Conservation (phyloP, 352 stramenopile species). For the Phytopythium kandeliae region DNA sequence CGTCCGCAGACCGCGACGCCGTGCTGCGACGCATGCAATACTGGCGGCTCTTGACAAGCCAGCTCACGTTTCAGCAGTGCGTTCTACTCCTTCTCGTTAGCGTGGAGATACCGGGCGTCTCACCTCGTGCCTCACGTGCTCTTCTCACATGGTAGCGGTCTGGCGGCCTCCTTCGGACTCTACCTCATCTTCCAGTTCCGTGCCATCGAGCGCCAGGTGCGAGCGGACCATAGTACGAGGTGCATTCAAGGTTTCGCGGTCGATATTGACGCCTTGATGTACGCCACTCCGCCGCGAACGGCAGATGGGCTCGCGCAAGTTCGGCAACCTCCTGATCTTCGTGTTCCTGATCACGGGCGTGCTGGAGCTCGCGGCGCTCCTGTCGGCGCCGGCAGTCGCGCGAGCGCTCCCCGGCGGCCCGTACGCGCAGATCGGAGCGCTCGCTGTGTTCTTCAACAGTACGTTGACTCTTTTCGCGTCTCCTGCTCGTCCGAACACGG, state of each 20-base stretch:
- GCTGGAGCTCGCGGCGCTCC: constrained; percentile 40
- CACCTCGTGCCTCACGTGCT: background rate
- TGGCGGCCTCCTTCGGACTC: constrained; percentile 72
- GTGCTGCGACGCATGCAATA: constrained; percentile 52
- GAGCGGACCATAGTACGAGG: background rate
- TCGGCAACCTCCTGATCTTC: constrained; percentile 70
- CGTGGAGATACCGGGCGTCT: too few relatives aligned
- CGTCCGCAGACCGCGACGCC: constrained; percentile 40
- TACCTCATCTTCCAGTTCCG: constrained; percentile 87
- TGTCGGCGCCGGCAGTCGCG: constrained; percentile 30
- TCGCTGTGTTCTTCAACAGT: constrained; percentile 79
- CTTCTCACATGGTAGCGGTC: constrained; percentile 31
- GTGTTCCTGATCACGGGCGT: constrained; percentile 41
- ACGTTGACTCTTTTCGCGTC: constrained; percentile 9
- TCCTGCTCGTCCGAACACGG: background rate
- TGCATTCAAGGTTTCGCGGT: too few relatives aligned
- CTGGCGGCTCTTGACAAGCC: constrained; percentile 63
- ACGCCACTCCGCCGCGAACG: background rate
- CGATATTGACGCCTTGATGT: background rate
- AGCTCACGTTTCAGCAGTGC: constrained; percentile 71
- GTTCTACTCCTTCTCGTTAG: too few relatives aligned
- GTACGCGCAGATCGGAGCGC: constrained; percentile 67
- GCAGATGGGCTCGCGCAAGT: constrained; percentile 84
- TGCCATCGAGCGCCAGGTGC: constrained; percentile 64
- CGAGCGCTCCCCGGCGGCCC: constrained; percentile 48